A percentile compares a stretch with the other conserved stretches of the same genome.
Evolutionary conservation across 225 moss, liverwort and hornwort species (phyloP).

Genomic region (Sphagnum contortum): DNA sequence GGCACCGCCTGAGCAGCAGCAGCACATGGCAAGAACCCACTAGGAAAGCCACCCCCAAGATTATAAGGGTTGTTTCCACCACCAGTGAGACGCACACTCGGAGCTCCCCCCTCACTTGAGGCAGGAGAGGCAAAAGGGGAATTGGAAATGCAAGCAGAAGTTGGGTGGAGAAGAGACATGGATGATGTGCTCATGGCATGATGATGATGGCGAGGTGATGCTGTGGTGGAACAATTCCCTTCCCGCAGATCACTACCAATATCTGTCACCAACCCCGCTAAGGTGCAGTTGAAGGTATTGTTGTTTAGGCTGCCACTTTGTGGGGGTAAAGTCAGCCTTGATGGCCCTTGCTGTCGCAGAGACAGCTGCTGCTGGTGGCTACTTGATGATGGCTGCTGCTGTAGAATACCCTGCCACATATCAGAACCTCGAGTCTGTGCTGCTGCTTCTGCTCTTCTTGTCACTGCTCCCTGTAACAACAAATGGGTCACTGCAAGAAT

Average conservation of each 20-base stretch:
- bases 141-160: conserved; percentile 51
- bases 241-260: conserved; percentile 72
- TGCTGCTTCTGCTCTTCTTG: too few species aligned
- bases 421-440: neutral
- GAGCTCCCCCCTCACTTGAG: conserved; percentile 77
- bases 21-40: conserved; percentile 53
- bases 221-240: conserved; percentile 96
- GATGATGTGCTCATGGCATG: conserved; percentile 46
- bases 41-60: conserved; percentile 48
- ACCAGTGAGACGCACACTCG: conserved; percentile 55
- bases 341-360: conserved; percentile 56
- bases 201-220: conserved; percentile 62
- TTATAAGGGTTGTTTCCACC: conserved; percentile 29
- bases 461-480: too few species aligned
- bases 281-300: conserved; percentile 71
- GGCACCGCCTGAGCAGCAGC: conserved; percentile 6
- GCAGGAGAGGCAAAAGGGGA: conserved; percentile 88
- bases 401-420: conserved; percentile 53
- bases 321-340: conserved; percentile 67
- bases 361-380: conserved; percentile 89
- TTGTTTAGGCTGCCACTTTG: conserved; percentile 33
- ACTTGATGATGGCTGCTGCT: conserved; percentile 52
- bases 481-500: too few species aligned
- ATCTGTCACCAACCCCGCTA: conserved; percentile 75
- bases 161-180: conserved; percentile 92